Conservation (phyloP, 169 alveolate species). For the Eimeria tenella region DNA sequence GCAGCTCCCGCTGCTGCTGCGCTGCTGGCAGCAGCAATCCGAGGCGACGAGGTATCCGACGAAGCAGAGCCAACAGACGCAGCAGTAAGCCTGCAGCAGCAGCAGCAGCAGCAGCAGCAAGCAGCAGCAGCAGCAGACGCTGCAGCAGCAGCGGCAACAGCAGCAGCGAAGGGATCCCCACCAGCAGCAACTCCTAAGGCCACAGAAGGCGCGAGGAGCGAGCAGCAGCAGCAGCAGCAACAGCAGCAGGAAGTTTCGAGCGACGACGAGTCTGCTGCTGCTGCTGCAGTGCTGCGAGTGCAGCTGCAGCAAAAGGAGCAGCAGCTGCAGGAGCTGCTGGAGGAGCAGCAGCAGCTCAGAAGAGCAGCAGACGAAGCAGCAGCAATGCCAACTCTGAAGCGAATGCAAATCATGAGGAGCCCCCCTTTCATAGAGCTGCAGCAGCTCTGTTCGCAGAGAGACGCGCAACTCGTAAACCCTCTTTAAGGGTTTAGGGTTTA, state of each 20-base stretch:
- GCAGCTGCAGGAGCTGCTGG: slow-evolving; percentile 49
- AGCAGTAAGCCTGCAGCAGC: slow-evolving; percentile 22
- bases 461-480: not conserved
- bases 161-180: not conserved
- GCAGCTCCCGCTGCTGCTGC: slow-evolving; percentile 57
- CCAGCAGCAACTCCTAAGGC: not conserved
- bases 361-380: slow-evolving; percentile 30
- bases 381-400: not conserved
- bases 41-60: slow-evolving; percentile 22
- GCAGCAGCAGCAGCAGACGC: not conserved
- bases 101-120: slow-evolving; percentile 21
- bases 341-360: slow-evolving; percentile 33
- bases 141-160: slow-evolving; percentile 1
- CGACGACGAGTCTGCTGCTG: slow-evolving; percentile 48
- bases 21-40: slow-evolving; percentile 3
- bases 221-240: slow-evolving; percentile 49
- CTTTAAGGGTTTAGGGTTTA: slow-evolving; percentile 24
- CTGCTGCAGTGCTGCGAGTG: slow-evolving; percentile 32
- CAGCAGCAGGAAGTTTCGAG: not conserved
- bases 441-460: not conserved
- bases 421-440: slow-evolving; percentile 18
- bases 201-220: not conserved
- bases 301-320: slow-evolving; percentile 57
- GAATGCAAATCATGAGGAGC: slow-evolving; percentile 30
- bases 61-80: not conserved